Percentiles rank a stretch among this genome's conserved stretches.
phyloP scores from a whole-genome alignment of 805 yeast species.

The Wickerhamia fluorescens region DNA sequence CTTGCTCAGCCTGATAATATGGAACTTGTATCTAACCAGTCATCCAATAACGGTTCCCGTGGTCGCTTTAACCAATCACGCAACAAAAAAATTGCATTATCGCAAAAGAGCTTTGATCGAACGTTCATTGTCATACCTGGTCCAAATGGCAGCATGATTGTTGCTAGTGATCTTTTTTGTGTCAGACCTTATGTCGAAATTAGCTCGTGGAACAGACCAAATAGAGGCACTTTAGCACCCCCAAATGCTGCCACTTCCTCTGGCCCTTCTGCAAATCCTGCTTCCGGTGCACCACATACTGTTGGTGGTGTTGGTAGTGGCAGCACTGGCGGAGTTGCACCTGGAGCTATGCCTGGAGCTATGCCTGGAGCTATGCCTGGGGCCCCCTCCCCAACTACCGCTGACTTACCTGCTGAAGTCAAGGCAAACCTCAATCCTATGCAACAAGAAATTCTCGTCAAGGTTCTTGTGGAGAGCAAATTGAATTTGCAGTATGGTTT shows the following conservation, averaged over 20 bases:
- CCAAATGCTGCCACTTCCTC: constrained; percentile 11
- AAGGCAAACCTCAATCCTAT: constrained; percentile 41
- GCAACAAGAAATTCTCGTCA: constrained; percentile 61
- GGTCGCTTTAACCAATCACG: constrained; percentile 12
- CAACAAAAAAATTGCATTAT: constrained; percentile 32
- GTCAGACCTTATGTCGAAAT: constrained; percentile 53
- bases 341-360: constrained; percentile 9
- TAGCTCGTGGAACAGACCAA: constrained; percentile 46
- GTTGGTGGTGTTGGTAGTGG: constrained; percentile 2
- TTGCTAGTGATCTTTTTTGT: constrained; percentile 78
- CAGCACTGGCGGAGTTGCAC: neutral
- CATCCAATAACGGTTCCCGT: constrained; percentile 6
- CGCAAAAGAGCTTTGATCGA: constrained; percentile 79
- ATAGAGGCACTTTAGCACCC: constrained; percentile 6
- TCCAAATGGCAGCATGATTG: constrained; percentile 60
- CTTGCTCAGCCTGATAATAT: constrained; percentile 43
- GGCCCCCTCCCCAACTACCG: constrained; percentile 14
- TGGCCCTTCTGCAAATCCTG: constrained; percentile 6
- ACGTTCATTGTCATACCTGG: constrained; percentile 71
- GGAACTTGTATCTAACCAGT: constrained; percentile 11
- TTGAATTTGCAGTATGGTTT: constrained; percentile 72
- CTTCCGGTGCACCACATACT: constrained; percentile 7
- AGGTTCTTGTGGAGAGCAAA: constrained; percentile 64
- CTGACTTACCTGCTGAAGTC: constrained; percentile 51
- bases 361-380: constrained; percentile 12